Percentiles rank a stretch among this genome's conserved stretches.
These are phyloP conservation scores for Canariomyces notabilis DNA, from an alignment of 2,329 filamentous ascomycete species.

Conservation along the genomic window DNA sequence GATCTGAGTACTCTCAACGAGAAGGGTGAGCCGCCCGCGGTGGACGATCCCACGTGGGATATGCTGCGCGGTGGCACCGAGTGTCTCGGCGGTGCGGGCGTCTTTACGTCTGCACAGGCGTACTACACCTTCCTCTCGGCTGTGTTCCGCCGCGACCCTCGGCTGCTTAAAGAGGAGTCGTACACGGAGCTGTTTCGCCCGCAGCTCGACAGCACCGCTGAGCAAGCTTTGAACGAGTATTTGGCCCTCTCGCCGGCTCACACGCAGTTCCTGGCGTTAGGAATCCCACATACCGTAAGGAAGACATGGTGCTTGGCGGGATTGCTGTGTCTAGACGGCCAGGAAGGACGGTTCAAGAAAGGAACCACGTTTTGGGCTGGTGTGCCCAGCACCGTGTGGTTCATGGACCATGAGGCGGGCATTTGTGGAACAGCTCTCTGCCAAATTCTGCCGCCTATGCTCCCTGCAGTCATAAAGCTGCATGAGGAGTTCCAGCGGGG, in stretches of 20 bases:
- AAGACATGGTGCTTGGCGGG: constrained; percentile 11
- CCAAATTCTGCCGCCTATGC: constrained; percentile 7
- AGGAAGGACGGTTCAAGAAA: constrained; percentile 6
- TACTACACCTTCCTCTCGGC: constrained; percentile 11
- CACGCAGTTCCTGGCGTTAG: constrained; percentile 1
- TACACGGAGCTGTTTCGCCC: constrained; percentile 9
- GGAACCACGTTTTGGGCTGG: constrained; percentile 6
- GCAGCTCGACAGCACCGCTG: constrained; percentile 5
- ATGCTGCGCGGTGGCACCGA: constrained; percentile 7
- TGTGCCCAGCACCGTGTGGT: constrained; percentile 5
- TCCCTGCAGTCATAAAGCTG: constrained; percentile 3
- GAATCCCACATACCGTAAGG: constrained; percentile 1
- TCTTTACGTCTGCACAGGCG: constrained; percentile 3
- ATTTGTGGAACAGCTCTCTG: constrained; percentile 5
- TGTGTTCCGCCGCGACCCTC: constrained; percentile 5
- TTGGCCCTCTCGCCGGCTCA: background rate
- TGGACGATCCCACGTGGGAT: constrained; percentile 1
- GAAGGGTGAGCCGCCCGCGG: constrained; percentile 1
- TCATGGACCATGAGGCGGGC: constrained; percentile 8
- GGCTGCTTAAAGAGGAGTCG: background rate
- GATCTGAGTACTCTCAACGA: constrained; percentile 1
- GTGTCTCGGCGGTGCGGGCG: constrained; percentile 5
- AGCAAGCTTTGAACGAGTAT: constrained; percentile 7
- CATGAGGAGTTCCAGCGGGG: constrained; percentile 7
- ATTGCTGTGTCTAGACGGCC: background rate